Evolutionary conservation across 441 rosid species (phyloP), one percentile per base, ranked within the genome.

Genomic region (Mallotus repandus): DNA sequence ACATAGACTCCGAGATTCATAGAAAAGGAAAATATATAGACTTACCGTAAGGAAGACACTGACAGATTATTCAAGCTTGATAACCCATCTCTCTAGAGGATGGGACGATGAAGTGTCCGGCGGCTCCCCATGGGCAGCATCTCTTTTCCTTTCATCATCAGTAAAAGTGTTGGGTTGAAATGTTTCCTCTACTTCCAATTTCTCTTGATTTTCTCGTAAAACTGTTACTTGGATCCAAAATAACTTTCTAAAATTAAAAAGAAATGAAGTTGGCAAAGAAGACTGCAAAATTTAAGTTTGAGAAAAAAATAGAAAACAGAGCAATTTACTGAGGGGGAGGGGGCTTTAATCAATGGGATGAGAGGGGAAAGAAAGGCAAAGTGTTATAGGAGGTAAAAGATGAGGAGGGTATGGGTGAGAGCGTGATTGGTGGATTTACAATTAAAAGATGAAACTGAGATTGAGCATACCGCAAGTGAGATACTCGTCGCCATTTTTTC

Each of bases 21-120:
- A 25, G 29, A 19, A 64, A 54, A 38, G 52, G 32, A 18, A 57
- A 21, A 15, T 0, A 53, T 25, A 53, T 4, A 65, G 7, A 74
- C 70, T 74, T 84, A 88, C 97, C 73, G 96, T 91, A 61, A 91
- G 97, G 77, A 94, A 86, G 77, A 94, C 74, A 79, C 92, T 92
- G 32, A 89, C 65, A 72, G 91, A 85, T 75, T 89, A 92, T 71
- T 94, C 97, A 56, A 91, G 7, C 88, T 89, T 91, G 78, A 94
- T 81, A 74, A 81, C 58, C 94, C 86, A 91, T 54, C 69, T 72
- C 70, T 86, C 95, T 49, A 76, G 43, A 66, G 29, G 29, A 25
- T 25, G 29, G 29, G 29, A 25, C 29, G 29, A 25, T 25, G 72
- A 82, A 77, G 16, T 76, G 67, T 7, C 63, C 16, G 71, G 60